Evolutionary conservation across 371 early-diverging fungal genomes (phyloP), one percentile per base, ranked within the genome.

Genomic region (Circinella umbellata): DNA sequence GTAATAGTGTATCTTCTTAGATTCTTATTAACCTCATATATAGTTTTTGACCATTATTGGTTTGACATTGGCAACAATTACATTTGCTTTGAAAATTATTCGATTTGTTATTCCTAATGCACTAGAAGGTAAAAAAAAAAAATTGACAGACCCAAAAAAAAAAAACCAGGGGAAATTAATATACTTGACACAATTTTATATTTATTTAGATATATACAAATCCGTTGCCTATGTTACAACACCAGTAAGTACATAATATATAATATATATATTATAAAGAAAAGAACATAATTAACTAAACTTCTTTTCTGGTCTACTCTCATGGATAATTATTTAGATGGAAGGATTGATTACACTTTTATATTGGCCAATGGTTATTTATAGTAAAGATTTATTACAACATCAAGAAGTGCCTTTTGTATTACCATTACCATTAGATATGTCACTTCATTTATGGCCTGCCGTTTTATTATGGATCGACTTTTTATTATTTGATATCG

Each of bases 401-500:
- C 62, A 68, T 42, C 57, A 66, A 46, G 74, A 73, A 34, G 53
- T 68, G 6, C 71, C 73, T 4, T 62, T 70, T 49, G 64, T 70
- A 20, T 46, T 73, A 13, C 77, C 77, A 7, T 27, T 74, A 18
- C 27, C 54, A 4, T 18, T 74, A 39, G 77, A 77, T 51, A 65
- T 69, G 57, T 60, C 74, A 7, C 62, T 77, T 35, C 77, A 77
- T 63, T 57, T 77, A 35, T 77, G 74, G 72, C 77, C 77, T 6
- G 70, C 74, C 11, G 38, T 77, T 9, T 48, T 77, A 20, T 27
- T 74, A 17, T 77, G 72, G 69, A 34, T 68, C 8, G 74, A 77
- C 66, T 74, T 77, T 59, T 71, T 77, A 48, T 51, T 72, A 9
- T 74, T 72, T 47, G 69, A 73, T 46, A 59, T 61, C 20, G 68